A percentile compares a stretch with the other conserved stretches of the same genome.
phyloP scores from a whole-genome alignment of 257 asterid species.

The Ilex aquifolium region DNA sequence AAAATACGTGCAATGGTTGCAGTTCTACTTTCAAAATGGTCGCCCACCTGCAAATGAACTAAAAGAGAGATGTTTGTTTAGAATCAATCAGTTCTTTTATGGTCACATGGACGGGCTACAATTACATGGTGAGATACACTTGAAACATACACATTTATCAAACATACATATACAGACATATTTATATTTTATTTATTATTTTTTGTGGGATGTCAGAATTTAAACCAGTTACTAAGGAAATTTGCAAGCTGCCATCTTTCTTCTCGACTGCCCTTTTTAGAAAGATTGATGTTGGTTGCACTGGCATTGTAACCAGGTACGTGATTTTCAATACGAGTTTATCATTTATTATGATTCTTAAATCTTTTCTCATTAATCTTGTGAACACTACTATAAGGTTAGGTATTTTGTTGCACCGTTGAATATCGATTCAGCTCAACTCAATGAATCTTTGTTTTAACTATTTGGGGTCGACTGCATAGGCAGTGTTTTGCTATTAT shows the following conservation, averaged over 20 bases:
- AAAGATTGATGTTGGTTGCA: slow-evolving; percentile 64
- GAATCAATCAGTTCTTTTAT: slow-evolving; percentile 92
- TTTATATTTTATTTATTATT: not conserved
- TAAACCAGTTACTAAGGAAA: slow-evolving; percentile 84
- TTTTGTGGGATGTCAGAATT: slow-evolving; percentile 58
- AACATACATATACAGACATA: not conserved
- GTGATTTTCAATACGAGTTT: not conserved
- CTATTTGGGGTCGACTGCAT: too few species aligned
- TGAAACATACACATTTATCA: not conserved
- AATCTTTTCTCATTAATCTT: too few species aligned
- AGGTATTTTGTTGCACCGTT: too few species aligned
- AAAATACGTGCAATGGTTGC: slow-evolving; percentile 28
- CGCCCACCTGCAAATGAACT: slow-evolving; percentile 89
- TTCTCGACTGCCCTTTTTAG: slow-evolving; percentile 77
- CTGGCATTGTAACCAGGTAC: slow-evolving; percentile 85
- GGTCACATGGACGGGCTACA: slow-evolving; percentile 89
- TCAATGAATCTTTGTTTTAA: too few species aligned
- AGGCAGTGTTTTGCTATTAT: too few species aligned
- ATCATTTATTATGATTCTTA: not conserved
- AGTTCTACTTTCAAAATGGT: slow-evolving; percentile 94
- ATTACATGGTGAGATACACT: slow-evolving; percentile 62
- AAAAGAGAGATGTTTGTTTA: slow-evolving; percentile 87
- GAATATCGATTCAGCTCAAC: too few species aligned
- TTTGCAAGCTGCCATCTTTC: slow-evolving; percentile 99
- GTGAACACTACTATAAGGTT: too few species aligned